Percentiles rank a stretch among this genome's conserved stretches.
These are phyloP conservation scores for Mrakia frigida DNA, from an alignment of 768 basidiomycete genomes.

Conservation along the genomic window DNA sequence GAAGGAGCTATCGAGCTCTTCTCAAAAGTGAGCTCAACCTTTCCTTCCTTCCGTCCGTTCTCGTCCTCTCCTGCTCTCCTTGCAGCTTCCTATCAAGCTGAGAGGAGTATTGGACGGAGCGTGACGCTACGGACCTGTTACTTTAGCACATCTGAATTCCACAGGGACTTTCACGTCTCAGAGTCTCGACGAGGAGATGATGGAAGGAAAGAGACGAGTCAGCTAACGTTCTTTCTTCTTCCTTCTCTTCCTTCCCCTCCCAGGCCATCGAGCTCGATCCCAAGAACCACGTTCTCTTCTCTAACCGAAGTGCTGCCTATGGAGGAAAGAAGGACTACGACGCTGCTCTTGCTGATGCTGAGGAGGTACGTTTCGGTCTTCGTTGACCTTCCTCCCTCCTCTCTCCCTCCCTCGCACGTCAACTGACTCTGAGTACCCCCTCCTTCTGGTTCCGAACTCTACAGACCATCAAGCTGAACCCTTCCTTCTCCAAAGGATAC, in stretches of 20 bases:
- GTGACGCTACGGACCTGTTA: not conserved
- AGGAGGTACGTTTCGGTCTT: constrained; percentile 59
- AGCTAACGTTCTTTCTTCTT: constrained; percentile 53
- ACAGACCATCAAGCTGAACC: constrained; percentile 72
- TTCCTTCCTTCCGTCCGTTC: not conserved
- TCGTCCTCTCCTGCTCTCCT: not conserved
- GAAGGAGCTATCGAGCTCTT: constrained; percentile 61
- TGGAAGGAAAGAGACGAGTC: constrained; percentile 43
- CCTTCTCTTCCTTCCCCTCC: constrained; percentile 39
- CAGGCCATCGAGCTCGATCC: constrained; percentile 79
- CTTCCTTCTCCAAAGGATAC: constrained; percentile 83
- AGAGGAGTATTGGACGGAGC: not conserved
- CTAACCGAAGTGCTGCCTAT: constrained; percentile 86
- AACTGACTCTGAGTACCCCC: not conserved
- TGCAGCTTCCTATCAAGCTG: no score
- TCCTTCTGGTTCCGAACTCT: not conserved
- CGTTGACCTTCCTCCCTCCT: not conserved
- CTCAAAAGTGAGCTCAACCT: constrained; percentile 37
- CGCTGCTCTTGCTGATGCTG: constrained; percentile 77
- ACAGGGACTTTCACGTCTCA: not conserved
- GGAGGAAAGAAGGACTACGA: constrained; percentile 75
- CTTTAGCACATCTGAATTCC: no score
- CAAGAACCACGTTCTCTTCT: constrained; percentile 80
- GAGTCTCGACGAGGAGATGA: not conserved
- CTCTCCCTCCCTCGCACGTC: not conserved